phyloP scores from a whole-genome alignment of 202 grass and related monocot genomes.

The Sporobolus alterniflorus region DNA sequence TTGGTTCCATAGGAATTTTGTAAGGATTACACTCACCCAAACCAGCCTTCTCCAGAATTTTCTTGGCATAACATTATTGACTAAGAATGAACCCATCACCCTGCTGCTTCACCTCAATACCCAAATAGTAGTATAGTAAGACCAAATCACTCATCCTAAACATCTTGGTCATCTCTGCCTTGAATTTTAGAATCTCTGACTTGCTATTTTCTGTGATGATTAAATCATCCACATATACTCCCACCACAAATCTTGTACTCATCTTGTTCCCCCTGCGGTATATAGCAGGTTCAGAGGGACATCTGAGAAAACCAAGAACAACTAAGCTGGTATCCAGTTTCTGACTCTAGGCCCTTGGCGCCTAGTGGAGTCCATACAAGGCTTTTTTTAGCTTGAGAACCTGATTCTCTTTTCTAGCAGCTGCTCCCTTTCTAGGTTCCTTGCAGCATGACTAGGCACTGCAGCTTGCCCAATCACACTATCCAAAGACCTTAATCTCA shows the following conservation, averaged over 20 bases:
- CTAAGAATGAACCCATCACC: too few relatives aligned
- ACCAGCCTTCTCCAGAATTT: too few relatives aligned
- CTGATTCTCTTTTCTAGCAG: too few relatives aligned
- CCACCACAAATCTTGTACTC: background rate
- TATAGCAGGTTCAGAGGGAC: background rate
- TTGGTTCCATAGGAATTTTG: too few relatives aligned
- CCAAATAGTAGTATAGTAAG: background rate
- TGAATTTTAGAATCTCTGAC: background rate
- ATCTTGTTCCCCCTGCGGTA: fast-evolving
- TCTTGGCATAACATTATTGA: too few relatives aligned
- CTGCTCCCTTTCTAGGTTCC: too few relatives aligned
- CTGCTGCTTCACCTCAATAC: background rate
- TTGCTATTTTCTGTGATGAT: background rate
- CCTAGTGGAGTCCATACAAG: background rate
- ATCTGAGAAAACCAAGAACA: background rate
- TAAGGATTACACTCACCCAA: too few relatives aligned
- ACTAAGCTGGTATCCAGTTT: background rate
- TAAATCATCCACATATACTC: background rate
- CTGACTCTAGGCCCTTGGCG: background rate
- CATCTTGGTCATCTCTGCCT: background rate
- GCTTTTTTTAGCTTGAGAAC: too few relatives aligned
- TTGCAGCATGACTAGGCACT: too few relatives aligned
- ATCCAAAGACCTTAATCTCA: too few relatives aligned
- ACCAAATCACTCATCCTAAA: background rate
- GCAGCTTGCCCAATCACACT: too few relatives aligned